Conservation (phyloP, 208 protist species). For the Borovskyia barvae region DNA sequence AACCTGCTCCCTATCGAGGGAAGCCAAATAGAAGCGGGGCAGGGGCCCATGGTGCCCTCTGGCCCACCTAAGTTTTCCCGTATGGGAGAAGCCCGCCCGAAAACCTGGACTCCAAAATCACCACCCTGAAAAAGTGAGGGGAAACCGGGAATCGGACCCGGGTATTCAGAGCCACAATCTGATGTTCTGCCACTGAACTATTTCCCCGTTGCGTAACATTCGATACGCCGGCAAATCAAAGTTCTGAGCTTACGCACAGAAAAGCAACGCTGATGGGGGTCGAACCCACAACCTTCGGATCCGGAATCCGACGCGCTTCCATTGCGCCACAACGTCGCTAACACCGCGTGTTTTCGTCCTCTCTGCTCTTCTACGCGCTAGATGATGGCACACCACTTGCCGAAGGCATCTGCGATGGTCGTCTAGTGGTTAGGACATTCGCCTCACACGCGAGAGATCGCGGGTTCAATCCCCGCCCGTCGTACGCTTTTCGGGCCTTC, state of each 20-base stretch:
- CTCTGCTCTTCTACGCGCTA: too few relatives aligned
- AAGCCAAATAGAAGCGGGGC: too few relatives aligned
- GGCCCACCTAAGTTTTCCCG: not conserved
- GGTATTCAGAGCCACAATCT: conserved; percentile 77
- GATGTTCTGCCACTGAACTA: conserved; percentile 69
- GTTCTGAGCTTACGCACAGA: not conserved
- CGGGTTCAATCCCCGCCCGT: conserved; percentile 88
- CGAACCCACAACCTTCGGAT: conserved; percentile 71
- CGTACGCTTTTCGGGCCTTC: conserved; percentile 40
- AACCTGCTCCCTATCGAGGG: too few relatives aligned
- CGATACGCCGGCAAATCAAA: not conserved
- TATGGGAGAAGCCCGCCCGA: not conserved
- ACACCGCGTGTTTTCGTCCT: too few relatives aligned
- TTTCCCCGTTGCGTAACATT: conserved; percentile 21
- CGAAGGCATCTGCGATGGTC: conserved; percentile 61
- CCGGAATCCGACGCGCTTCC: conserved; percentile 49
- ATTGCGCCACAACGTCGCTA: conserved; percentile 49
- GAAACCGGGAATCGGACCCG: conserved; percentile 88
- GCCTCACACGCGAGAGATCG: conserved; percentile 92
- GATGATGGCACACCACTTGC: not conserved
- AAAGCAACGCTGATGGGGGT: conserved; percentile 72
- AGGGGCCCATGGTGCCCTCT: too few relatives aligned
- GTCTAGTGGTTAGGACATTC: conserved; percentile 94
- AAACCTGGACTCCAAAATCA: not conserved
- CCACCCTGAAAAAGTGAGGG: conserved; percentile 61